These are phyloP conservation scores for Citrus unshiu DNA, from an alignment of 345 rosid species.

Conservation along the genomic window DNA sequence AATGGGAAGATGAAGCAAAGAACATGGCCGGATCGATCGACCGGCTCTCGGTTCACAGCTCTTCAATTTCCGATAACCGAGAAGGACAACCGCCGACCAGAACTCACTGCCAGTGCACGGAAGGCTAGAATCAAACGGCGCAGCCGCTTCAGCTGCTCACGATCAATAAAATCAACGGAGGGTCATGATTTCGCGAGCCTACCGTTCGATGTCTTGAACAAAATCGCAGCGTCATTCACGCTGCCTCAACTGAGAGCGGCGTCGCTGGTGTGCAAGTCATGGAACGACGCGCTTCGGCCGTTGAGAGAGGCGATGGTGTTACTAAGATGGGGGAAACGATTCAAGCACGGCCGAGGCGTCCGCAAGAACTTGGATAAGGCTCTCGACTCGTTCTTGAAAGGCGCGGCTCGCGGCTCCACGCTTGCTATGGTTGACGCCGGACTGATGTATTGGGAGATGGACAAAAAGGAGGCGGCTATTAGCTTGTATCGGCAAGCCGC, in stretches of 20 bases:
- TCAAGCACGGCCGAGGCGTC: conserved; percentile 81
- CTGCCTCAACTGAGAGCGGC: conserved; percentile 60
- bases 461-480: conserved; percentile 51
- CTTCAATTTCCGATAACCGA: conserved; percentile 22
- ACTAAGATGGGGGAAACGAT: conserved; percentile 72
- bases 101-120: neutral
- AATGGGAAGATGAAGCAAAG: conserved; percentile 35
- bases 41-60: conserved; percentile 36
- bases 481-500: conserved; percentile 68
- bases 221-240: conserved; percentile 65
- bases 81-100: neutral
- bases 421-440: conserved; percentile 99
- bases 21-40: conserved; percentile 52
- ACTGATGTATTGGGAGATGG: conserved; percentile 80
- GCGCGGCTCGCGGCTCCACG: conserved; percentile 80
- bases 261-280: conserved; percentile 74
- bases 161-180: conserved; percentile 12
- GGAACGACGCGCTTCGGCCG: conserved; percentile 82
- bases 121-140: neutral
- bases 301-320: conserved; percentile 83
- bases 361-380: conserved; percentile 64
- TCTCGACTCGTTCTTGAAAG: conserved; percentile 72
- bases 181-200: conserved; percentile 58
- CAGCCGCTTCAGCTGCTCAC: neutral
- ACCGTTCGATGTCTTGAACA: conserved; percentile 63